Evolutionary conservation across 2,329 filamentous ascomycete genomes (phyloP).

Genomic region (Colletotrichum sp.): DNA sequence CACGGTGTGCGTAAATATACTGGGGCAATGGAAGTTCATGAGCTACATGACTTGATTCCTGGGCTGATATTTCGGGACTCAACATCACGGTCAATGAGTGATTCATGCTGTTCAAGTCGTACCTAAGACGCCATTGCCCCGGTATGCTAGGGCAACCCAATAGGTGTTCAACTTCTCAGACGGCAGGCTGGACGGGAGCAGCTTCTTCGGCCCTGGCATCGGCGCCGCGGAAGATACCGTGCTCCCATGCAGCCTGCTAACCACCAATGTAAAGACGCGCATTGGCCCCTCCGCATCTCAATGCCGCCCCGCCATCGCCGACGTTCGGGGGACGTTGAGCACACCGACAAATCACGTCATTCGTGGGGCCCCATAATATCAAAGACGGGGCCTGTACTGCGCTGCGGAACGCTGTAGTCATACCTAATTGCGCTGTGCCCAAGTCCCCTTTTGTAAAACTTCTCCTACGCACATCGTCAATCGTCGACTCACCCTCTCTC

Average conservation of each 20-base stretch:
- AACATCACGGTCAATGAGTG: not conserved
- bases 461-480: not conserved
- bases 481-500: not conserved
- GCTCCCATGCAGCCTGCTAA: not conserved
- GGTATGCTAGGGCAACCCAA: not conserved
- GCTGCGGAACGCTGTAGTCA: not conserved
- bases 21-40: not conserved
- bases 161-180: not conserved
- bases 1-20: not conserved
- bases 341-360: constrained; percentile 23
- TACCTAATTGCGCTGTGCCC: constrained; percentile 12
- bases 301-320: constrained; percentile 10
- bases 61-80: not conserved
- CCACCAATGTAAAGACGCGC: not conserved
- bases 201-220: not conserved
- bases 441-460: constrained; percentile 3
- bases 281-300: not conserved
- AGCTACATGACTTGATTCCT: not conserved
- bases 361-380: constrained; percentile 1
- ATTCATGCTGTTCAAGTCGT: not conserved
- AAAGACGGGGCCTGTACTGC: not conserved
- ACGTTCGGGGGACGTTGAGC: not conserved
- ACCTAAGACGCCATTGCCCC: not conserved
- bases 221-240: not conserved
- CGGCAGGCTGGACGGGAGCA: not conserved